Evolutionary conservation across 495 filamentous ascomycete species (phyloP).

Genomic region (Margaritispora aquatica): DNA sequence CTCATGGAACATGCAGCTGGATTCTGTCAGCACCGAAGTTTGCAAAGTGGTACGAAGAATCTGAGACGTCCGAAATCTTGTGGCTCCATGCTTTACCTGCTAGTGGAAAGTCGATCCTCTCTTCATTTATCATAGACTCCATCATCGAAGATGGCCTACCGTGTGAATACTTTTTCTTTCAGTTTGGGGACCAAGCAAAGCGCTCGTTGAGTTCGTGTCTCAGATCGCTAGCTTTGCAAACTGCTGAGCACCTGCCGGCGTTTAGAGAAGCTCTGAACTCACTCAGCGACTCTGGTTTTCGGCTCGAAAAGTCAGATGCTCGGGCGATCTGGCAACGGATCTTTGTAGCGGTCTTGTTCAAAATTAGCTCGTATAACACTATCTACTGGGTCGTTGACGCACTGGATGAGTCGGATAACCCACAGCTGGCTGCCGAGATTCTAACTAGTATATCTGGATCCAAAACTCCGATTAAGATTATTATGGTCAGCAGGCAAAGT

Average conservation of each 20-base stretch:
- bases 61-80: neutral
- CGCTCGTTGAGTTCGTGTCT: neutral
- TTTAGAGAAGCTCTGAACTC: too few species aligned
- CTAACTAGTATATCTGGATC: neutral
- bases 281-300: too few species aligned
- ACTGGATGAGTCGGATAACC: neutral
- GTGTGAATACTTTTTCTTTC: neutral
- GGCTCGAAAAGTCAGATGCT: neutral
- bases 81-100: neutral
- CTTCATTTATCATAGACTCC: neutral
- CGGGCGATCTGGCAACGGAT: neutral
- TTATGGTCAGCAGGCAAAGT: neutral
- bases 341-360: neutral
- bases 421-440: neutral
- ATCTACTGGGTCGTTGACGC: conserved; percentile 2
- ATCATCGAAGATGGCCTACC: neutral
- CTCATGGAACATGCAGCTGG: neutral
- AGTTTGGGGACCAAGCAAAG: neutral
- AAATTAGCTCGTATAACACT: neutral
- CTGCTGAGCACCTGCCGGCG: too few species aligned
- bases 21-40: neutral
- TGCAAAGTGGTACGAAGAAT: neutral
- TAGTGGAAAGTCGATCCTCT: neutral
- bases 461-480: neutral
- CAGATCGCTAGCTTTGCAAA: neutral